A percentile compares a stretch with the other conserved stretches of the same genome.
Evolutionary conservation across 495 filamentous ascomycete genomes (phyloP).

Genomic region (Platismatia glauca): DNA sequence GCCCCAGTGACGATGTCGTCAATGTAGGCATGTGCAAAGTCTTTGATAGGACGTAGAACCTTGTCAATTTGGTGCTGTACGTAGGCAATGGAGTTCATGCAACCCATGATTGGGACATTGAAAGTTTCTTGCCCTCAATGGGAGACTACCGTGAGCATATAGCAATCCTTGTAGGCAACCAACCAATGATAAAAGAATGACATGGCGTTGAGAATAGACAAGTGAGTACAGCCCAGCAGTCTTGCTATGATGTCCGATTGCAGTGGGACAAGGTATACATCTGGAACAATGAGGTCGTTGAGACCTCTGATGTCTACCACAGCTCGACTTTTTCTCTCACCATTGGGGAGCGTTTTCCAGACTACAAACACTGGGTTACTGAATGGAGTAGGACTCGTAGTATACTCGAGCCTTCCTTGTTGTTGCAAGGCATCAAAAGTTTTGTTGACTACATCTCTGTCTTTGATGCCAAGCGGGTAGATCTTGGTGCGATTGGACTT

Average conservation of each 20-base stretch:
- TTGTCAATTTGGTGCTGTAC: background rate
- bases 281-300: slow-evolving; percentile 9
- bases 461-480: background rate
- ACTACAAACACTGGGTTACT: background rate
- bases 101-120: slow-evolving; percentile 19
- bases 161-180: background rate
- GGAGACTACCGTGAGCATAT: slow-evolving; percentile 10
- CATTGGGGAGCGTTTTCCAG: background rate
- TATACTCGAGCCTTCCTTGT: background rate
- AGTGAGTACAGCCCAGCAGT: background rate
- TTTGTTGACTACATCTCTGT: background rate
- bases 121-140: slow-evolving; percentile 17
- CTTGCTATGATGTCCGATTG: slow-evolving; percentile 13
- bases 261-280: slow-evolving; percentile 13
- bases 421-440: background rate
- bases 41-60: background rate
- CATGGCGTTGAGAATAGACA: background rate
- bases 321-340: slow-evolving; percentile 10
- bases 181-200: slow-evolving; percentile 19
- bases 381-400: background rate
- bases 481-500: background rate
- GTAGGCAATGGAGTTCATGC: slow-evolving; percentile 13
- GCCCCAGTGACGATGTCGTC: background rate
- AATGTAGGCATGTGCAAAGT: background rate
- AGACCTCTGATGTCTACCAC: slow-evolving; percentile 17